Evolutionary conservation across 139 green algal species (phyloP).

Genomic region (Coccomyxa sp.): DNA sequence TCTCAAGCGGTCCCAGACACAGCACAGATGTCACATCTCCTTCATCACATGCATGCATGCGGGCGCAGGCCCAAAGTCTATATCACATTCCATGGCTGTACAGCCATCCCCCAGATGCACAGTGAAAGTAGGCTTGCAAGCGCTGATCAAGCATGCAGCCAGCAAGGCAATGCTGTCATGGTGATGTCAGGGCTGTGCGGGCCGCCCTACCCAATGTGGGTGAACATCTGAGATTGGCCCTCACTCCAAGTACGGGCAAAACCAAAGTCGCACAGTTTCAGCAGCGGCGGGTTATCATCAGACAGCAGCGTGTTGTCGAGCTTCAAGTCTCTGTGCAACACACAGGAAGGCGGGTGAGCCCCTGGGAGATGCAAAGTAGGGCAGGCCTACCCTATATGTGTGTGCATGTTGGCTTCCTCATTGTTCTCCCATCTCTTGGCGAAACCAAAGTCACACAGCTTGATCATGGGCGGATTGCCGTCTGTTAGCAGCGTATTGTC

Average conservation of each 20-base stretch:
- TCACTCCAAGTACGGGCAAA: constrained; percentile 60
- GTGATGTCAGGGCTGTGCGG: no score
- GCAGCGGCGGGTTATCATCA: constrained; percentile 58
- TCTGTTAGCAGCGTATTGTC: constrained; percentile 53
- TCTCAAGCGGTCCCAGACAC: no score
- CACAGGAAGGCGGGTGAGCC: constrained; percentile 23
- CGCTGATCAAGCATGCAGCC: background rate
- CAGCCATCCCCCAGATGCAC: no score
- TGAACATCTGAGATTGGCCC: constrained; percentile 64
- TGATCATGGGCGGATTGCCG: constrained; percentile 13
- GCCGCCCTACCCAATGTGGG: constrained; percentile 61
- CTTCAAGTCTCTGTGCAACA: constrained; percentile 63
- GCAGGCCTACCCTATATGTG: constrained; percentile 55
- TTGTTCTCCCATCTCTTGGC: constrained; percentile 32
- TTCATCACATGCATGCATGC: no score
- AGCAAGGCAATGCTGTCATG: background rate
- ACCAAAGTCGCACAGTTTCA: constrained; percentile 78
- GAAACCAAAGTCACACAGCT: constrained; percentile 36
- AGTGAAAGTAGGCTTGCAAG: no score
- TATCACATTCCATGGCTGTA: no score
- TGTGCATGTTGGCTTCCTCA: constrained; percentile 65
- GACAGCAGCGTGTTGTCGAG: constrained; percentile 84
- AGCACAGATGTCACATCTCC: no score
- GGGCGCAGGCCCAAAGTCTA: no score
- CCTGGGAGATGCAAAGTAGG: background rate